Conservation (phyloP, 495 filamentous ascomycete genomes). For the Penicillium parvum region DNA sequence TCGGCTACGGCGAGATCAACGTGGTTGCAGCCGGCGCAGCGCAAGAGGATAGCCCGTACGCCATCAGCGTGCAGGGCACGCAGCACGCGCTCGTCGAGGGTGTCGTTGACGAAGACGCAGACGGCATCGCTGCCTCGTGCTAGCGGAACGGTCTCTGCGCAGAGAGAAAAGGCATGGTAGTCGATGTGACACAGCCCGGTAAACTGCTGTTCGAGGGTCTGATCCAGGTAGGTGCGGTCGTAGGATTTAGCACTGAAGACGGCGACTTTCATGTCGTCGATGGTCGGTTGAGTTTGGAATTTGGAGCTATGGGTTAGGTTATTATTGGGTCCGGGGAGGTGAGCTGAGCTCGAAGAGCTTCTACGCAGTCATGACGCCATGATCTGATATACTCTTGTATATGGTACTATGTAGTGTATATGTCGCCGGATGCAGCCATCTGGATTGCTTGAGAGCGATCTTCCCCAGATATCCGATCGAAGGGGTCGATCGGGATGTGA, state of each 20-base stretch:
- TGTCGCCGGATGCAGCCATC: not conserved
- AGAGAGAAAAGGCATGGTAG: conserved; percentile 55
- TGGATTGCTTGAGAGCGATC: not conserved
- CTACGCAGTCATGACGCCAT: conserved; percentile 11
- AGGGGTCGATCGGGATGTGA: not conserved
- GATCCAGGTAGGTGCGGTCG: conserved; percentile 49
- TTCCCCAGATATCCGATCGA: conserved; percentile 9
- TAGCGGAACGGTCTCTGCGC: conserved; percentile 52
- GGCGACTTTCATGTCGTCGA: conserved; percentile 51
- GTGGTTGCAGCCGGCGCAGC: conserved; percentile 70
- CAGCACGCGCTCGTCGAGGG: conserved; percentile 48
- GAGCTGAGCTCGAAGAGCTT: not conserved
- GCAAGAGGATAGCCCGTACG: conserved; percentile 55
- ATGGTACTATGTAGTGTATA: not conserved
- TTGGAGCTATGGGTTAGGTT: not conserved
- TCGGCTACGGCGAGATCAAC: conserved; percentile 56
- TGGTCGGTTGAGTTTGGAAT: not conserved
- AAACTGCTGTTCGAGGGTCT: conserved; percentile 21
- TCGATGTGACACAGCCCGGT: conserved; percentile 33
- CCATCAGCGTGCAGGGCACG: conserved; percentile 42
- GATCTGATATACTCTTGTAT: not conserved
- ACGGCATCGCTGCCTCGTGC: conserved; percentile 52
- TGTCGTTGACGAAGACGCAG: conserved; percentile 71
- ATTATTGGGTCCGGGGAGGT: too few species aligned
- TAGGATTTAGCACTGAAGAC: conserved; percentile 62